A percentile compares a stretch with the other conserved stretches of the same genome.
These are phyloP conservation scores for Sugiyamaella marilandica DNA, from an alignment of 805 yeast species.

Conservation along the genomic window DNA sequence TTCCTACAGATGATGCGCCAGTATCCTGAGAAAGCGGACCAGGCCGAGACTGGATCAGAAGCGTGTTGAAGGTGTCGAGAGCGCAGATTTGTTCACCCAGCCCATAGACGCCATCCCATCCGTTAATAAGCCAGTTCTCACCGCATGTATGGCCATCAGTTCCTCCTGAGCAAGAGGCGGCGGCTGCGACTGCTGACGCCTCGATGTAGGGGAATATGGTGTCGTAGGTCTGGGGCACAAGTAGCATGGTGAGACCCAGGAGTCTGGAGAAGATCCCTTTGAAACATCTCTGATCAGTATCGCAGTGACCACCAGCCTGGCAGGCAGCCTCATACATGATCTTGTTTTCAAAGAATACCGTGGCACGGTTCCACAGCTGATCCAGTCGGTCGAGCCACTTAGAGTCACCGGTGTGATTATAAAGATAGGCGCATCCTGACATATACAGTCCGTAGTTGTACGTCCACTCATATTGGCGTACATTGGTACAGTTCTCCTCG, in stretches of 20 bases:
- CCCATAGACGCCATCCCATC: constrained; percentile 68
- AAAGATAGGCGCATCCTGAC: constrained; percentile 65
- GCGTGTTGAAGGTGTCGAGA: constrained; percentile 54
- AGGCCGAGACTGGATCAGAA: constrained; percentile 32
- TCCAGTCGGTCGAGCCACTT: constrained; percentile 55
- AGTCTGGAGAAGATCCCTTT: constrained; percentile 65
- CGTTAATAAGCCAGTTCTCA: constrained; percentile 53
- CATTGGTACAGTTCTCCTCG: constrained; percentile 42
- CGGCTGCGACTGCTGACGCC: constrained; percentile 65
- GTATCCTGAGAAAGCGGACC: constrained; percentile 57
- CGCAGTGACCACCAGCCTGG: constrained; percentile 52
- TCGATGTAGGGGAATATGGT: constrained; percentile 44
- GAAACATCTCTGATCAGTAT: constrained; percentile 71
- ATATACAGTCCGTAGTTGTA: constrained; percentile 68
- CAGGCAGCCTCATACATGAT: constrained; percentile 72
- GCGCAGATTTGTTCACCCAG: constrained; percentile 84
- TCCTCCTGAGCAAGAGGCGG: constrained; percentile 76
- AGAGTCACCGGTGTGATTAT: constrained; percentile 54
- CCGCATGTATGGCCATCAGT: constrained; percentile 81
- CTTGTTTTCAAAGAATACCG: constrained; percentile 44
- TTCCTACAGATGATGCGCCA: constrained; percentile 71
- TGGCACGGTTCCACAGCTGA: constrained; percentile 43
- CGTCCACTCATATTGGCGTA: constrained; percentile 61
- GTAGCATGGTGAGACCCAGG: constrained; percentile 55
- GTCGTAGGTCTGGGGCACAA: constrained; percentile 52